Base-by-base conservation (phyloP, 345 rosid genomes). In the Gossypium mustelinum region DNA sequence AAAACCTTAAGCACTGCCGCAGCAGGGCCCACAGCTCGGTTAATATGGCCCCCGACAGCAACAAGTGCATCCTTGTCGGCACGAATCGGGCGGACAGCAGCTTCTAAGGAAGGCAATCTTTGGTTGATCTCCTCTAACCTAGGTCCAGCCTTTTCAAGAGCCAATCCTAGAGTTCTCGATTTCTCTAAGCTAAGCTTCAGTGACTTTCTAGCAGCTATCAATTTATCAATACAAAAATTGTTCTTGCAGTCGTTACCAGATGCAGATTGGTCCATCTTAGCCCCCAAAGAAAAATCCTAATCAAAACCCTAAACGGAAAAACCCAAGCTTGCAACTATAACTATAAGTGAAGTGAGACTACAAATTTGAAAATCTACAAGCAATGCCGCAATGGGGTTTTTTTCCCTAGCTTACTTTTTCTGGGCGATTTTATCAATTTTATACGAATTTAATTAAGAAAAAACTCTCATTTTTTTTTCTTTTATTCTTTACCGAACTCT, bases 1-100 rank as follows among this genome's bases (percentile, higher is more conserved):
- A 96, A 96, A 45, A 96, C 99, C 92, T 93, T 96, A 55, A 96
- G 99, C 70, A 96, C 99, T 0, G 99, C 97, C 0, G 99, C 98
- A 17, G 99, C 99, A 57, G 99, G 99, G 60, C 94, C 98, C 39
- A 96, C 98, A 6, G 99, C 99, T 43, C 98, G 93, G 84, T 96
- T 92, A 77, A 96, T 96, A 78, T 96, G 97, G 4, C 97, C 98
- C 39, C 97, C 94, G 7, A 90, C 99, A 0, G 89, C 92, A 0
- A 24, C 81, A 44, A 95, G 90, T 48, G 99, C 98, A 0, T 96
- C 98, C 80, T 89, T 86, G 54, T 96, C 94, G 0, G 97, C 98
- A 14, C 94, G 90, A 75, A 96, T 96, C 1, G 98, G 98, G 44
- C 98, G 93, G 1, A 96, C 97, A 0, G 97, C 83, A 54, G 98